A percentile compares a stretch with the other conserved stretches of the same genome.
phyloP scores from a whole-genome alignment of 768 basidiomycete genomes.

The Lentinula detonsa region DNA sequence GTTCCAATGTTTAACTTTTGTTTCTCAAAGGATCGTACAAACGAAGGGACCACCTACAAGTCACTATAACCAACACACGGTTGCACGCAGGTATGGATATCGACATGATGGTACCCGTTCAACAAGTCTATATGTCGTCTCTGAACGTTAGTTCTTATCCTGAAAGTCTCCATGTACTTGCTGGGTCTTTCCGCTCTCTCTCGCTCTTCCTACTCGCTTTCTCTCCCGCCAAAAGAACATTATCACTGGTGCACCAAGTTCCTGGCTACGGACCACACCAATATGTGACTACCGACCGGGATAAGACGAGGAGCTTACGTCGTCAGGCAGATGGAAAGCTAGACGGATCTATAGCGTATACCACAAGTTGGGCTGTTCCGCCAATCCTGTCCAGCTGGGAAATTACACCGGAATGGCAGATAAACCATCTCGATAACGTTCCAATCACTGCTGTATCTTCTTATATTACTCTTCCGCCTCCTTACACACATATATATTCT shows the following conservation, averaged over 20 bases:
- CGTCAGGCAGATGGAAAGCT: neutral
- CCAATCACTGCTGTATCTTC: slow-evolving; percentile 51
- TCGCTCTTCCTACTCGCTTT: slow-evolving; percentile 47
- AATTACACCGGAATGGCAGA: slow-evolving; percentile 20
- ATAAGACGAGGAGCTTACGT: slow-evolving; percentile 15
- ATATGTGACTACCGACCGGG: slow-evolving; percentile 34
- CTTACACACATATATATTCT: slow-evolving; percentile 42
- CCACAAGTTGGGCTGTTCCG: slow-evolving; percentile 46
- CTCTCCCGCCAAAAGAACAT: slow-evolving; percentile 30
- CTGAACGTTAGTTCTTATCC: neutral
- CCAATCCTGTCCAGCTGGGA: slow-evolving; percentile 42
- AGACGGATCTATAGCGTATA: slow-evolving; percentile 25
- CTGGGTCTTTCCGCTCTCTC: slow-evolving; percentile 47
- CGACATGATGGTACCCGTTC: neutral
- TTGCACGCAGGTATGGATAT: neutral
- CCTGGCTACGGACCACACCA: slow-evolving; percentile 46
- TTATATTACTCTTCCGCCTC: slow-evolving; percentile 43
- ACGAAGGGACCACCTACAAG: too few species aligned
- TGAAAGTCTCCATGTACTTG: slow-evolving; percentile 19
- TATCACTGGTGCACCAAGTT: slow-evolving; percentile 34
- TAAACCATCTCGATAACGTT: slow-evolving; percentile 35
- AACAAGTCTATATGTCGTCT: neutral
- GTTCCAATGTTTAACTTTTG: too few species aligned
- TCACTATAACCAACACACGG: too few species aligned
- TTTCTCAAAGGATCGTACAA: too few species aligned